Conservation (phyloP, 2,329 filamentous ascomycete species). For the Pyricularia sp. region DNA sequence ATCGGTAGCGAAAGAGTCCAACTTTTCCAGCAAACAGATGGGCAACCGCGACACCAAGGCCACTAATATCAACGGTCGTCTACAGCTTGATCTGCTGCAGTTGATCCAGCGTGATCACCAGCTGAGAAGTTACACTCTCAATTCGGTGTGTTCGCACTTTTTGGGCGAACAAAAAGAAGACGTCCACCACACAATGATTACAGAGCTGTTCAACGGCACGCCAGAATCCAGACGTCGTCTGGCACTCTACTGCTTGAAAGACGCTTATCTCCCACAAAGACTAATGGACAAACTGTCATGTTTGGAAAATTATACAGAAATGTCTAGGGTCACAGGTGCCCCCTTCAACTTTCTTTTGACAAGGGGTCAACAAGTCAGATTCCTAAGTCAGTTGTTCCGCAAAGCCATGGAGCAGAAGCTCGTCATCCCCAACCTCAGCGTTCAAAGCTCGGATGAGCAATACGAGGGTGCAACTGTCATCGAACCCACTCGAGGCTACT, state of each 20-base stretch:
- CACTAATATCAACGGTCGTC: conserved; percentile 87
- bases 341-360: conserved; percentile 92
- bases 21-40: conserved; percentile 97
- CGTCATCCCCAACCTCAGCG: conserved; percentile 79
- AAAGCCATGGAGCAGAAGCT: conserved; percentile 90
- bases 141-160: conserved; percentile 92
- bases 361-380: conserved; percentile 93
- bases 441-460: conserved; percentile 68
- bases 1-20: conserved; percentile 68
- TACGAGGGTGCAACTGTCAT: conserved; percentile 98
- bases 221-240: conserved; percentile 84
- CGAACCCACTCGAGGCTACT: conserved; percentile 86
- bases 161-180: conserved; percentile 97
- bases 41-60: conserved; percentile 89
- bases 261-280: conserved; percentile 88
- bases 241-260: conserved; percentile 93
- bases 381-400: conserved; percentile 92
- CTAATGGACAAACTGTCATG: conserved; percentile 97
- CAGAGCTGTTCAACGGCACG: conserved; percentile 93
- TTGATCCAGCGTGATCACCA: conserved; percentile 92
- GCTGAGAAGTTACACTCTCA: conserved; percentile 90
- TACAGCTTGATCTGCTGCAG: conserved; percentile 92
- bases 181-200: conserved; percentile 98
- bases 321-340: conserved; percentile 98
- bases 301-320: conserved; percentile 98